phyloP scores from a whole-genome alignment of 768 basidiomycete genomes.

The Cystofilobasidium ferigula region DNA sequence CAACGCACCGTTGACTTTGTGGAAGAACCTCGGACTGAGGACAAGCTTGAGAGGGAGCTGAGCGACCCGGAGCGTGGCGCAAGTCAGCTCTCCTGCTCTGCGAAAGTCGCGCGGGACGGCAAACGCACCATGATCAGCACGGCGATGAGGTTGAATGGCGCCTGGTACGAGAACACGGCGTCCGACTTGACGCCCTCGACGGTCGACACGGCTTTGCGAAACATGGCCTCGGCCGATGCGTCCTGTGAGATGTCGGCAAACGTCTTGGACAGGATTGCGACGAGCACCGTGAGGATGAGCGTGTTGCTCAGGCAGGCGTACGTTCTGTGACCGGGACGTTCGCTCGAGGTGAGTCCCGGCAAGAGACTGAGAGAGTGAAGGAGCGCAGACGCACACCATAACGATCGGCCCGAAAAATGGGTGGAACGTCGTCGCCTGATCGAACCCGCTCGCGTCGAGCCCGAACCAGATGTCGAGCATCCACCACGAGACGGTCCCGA shows the following conservation, averaged over 20 bases:
- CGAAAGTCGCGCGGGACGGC: background rate
- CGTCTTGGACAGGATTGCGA: slow-evolving; percentile 74
- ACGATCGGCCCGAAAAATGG: slow-evolving; percentile 73
- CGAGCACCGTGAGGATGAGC: slow-evolving; percentile 52
- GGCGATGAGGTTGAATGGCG: slow-evolving; percentile 82
- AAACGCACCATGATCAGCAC: slow-evolving; percentile 66
- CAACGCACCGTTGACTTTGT: slow-evolving; percentile 76
- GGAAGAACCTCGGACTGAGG: slow-evolving; percentile 91
- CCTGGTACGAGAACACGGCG: slow-evolving; percentile 83
- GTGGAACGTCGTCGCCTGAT: slow-evolving; percentile 45
- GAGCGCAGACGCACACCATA: slow-evolving; percentile 39
- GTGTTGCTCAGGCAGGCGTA: slow-evolving; percentile 92
- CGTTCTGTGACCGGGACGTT: slow-evolving; percentile 33
- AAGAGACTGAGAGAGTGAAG: background rate
- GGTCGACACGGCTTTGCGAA: slow-evolving; percentile 81
- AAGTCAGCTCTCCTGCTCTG: background rate
- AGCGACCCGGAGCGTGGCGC: background rate
- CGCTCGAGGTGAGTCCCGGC: too few species aligned
- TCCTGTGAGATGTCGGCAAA: slow-evolving; percentile 89
- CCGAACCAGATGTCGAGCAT: slow-evolving; percentile 85
- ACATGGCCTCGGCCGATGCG: slow-evolving; percentile 66
- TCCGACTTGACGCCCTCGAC: slow-evolving; percentile 73
- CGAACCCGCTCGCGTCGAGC: slow-evolving; percentile 52
- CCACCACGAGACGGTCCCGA: slow-evolving; percentile 66
- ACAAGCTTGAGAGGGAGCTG: slow-evolving; percentile 49